A percentile compares a stretch with the other conserved stretches of the same genome.
Evolutionary conservation across 1,284 basidiomycete species (phyloP).

Genomic region (Pascua sp.): DNA sequence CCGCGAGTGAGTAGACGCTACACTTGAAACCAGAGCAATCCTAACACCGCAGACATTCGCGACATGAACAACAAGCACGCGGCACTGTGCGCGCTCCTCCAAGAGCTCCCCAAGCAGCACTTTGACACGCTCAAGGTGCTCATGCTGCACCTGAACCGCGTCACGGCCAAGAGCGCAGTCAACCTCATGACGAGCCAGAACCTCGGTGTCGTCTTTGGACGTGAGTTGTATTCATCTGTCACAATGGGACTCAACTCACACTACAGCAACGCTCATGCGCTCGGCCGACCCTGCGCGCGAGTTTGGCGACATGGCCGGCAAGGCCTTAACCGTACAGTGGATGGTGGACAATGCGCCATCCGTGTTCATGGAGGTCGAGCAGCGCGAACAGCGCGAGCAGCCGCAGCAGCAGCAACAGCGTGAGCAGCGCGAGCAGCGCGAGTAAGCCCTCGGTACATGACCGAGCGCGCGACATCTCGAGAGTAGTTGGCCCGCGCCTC

Average conservation of each 20-base stretch:
- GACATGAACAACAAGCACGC: conserved; percentile 63
- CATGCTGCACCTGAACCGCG: conserved; percentile 83
- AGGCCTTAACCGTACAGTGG: conserved; percentile 86
- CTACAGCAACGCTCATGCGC: conserved; percentile 83
- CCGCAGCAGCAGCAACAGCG: no score
- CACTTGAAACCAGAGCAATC: neutral
- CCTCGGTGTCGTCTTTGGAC: conserved; percentile 98
- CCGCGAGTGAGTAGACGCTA: conserved; percentile 55
- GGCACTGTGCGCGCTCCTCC: conserved; percentile 66
- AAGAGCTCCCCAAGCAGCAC: conserved; percentile 77
- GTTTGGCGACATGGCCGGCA: conserved; percentile 86
- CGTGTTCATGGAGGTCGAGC: conserved; percentile 33
- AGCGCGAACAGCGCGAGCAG: no score
- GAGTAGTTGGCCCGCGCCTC: no score
- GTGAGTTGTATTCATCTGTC: conserved; percentile 58
- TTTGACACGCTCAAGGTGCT: conserved; percentile 78
- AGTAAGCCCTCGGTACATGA: no score
- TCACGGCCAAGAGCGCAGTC: conserved; percentile 63
- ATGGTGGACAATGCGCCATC: conserved; percentile 79
- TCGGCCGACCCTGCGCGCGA: conserved; percentile 81
- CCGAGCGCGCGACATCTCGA: no score
- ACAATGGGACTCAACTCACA: neutral
- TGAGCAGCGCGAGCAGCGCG: no score
- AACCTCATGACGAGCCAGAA: conserved; percentile 96
- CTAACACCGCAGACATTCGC: conserved; percentile 53